Base-by-base conservation (phyloP, 176 grass and related monocot genomes). In the Alloteropsis semialata region DNA sequence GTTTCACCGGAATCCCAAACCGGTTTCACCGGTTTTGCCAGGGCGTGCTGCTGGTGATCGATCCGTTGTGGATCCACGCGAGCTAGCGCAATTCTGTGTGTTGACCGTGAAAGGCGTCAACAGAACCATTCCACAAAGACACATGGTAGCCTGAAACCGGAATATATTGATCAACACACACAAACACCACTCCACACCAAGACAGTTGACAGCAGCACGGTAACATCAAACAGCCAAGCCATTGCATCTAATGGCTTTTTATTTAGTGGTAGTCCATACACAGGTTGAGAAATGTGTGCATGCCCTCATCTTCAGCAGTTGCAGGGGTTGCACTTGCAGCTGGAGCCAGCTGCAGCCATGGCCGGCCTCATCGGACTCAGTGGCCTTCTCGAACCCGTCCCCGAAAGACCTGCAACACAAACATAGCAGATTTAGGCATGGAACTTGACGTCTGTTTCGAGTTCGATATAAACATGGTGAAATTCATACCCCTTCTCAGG, bases 271-370 rank as follows among this genome's bases (percentile, higher is more conserved):
- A 27, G 22, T 7, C 50, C 19, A 53, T 22, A 30, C 21, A 24
- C 42, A 12, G 15, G 34, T 17, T 8, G 67, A n/a, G 41, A 70
- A 28, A 25, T 25, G 33, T 28, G n/a, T 50, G 10, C 58, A 59
- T 59, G 54, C 22, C 37, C 7, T 4, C 39, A 56, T 45, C 33
- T 21, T 76, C 59, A 76, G 72, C 39, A 42, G 39, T 42, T 79
- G 76, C 84, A 86, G 41, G 84, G 84, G 54, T 74, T 53, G 42
- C 84, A 86, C 44, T 19, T 64, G 76, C 84, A 86, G 56, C 25
- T 24, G 37, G 76, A 45, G 77, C 57, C 68, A 86, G 66, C 38
- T 57, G 84, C 84, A 86, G 22, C 76, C 77, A 50, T 44, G 76
- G 58, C 25, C 67, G 19, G 15, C 45, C 57, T 64, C 14, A 3